Evolutionary conservation across 2,329 filamentous ascomycete genomes (phyloP).

Genomic region (Graphilbum sp.): DNA sequence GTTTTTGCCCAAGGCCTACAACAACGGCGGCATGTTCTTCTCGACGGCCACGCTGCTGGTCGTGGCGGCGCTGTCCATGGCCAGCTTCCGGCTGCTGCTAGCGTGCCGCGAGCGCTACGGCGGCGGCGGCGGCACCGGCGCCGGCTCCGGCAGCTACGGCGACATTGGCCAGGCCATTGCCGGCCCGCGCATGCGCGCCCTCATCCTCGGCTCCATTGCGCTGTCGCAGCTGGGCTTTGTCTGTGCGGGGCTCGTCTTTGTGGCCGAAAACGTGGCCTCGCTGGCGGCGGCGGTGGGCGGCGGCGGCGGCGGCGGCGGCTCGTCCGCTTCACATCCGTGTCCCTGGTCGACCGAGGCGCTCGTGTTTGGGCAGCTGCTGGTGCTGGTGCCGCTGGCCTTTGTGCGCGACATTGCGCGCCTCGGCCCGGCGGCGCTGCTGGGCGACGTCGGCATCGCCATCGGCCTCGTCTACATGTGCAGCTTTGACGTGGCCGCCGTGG

Average conservation of each 20-base stretch:
- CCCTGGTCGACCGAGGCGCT: slow-evolving; percentile 35
- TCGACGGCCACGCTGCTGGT: slow-evolving; percentile 51
- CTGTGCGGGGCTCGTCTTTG: slow-evolving; percentile 62
- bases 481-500: slow-evolving; percentile 45
- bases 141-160: slow-evolving; percentile 48
- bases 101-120: slow-evolving; percentile 47
- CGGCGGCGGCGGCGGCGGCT: neutral
- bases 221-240: slow-evolving; percentile 66
- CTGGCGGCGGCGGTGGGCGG: slow-evolving; percentile 44
- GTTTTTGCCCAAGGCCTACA: slow-evolving; percentile 66
- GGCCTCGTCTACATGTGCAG: slow-evolving; percentile 59
- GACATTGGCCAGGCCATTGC: slow-evolving; percentile 53
- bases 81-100: slow-evolving; percentile 57
- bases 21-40: slow-evolving; percentile 62
- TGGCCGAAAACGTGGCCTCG: slow-evolving; percentile 54
- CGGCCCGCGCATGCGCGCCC: slow-evolving; percentile 42
- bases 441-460: slow-evolving; percentile 56
- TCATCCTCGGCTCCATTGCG: slow-evolving; percentile 55
- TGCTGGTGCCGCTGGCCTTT: slow-evolving; percentile 49
- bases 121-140: slow-evolving; percentile 32
- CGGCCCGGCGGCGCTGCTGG: slow-evolving; percentile 49
- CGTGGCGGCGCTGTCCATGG: slow-evolving; percentile 48
- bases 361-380: slow-evolving; percentile 48
- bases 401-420: slow-evolving; percentile 64
- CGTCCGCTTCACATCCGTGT: slow-evolving; percentile 11